phyloP scores from a whole-genome alignment of 257 asterid genomes.

The Solanum stenotomum region DNA sequence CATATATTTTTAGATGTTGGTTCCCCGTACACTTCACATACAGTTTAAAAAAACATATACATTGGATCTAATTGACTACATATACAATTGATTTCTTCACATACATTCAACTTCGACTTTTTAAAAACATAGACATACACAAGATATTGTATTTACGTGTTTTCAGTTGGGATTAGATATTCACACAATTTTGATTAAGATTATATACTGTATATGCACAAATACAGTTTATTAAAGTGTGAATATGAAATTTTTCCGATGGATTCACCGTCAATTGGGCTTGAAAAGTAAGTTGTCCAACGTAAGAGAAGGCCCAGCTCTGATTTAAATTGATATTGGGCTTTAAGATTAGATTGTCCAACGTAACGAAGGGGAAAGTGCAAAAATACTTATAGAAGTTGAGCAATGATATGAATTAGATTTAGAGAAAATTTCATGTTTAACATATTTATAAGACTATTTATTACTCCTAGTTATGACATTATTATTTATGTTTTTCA shows the following conservation, averaged over 20 bases:
- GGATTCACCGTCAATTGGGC: not conserved
- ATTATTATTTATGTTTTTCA: too few species aligned
- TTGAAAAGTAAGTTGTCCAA: not conserved
- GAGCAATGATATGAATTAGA: too few species aligned
- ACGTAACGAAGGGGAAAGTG: not conserved
- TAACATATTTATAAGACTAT: too few species aligned
- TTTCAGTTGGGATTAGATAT: not conserved
- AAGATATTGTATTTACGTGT: not conserved
- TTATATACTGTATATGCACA: not conserved
- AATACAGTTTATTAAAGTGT: not conserved
- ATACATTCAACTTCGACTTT: not conserved
- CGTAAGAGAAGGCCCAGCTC: not conserved
- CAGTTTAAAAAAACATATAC: not conserved
- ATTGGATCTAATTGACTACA: not conserved
- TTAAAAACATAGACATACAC: not conserved
- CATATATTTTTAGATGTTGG: not conserved
- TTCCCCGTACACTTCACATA: not conserved
- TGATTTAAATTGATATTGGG: not conserved
- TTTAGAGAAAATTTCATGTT: too few species aligned
- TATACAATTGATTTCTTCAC: not conserved
- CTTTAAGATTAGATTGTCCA: not conserved
- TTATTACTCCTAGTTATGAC: too few species aligned
- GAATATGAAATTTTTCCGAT: not conserved
- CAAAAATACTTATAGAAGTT: not conserved
- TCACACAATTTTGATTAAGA: not conserved